phyloP scores from a whole-genome alignment of 2,329 filamentous ascomycete genomes.

The Fusarium sp. region DNA sequence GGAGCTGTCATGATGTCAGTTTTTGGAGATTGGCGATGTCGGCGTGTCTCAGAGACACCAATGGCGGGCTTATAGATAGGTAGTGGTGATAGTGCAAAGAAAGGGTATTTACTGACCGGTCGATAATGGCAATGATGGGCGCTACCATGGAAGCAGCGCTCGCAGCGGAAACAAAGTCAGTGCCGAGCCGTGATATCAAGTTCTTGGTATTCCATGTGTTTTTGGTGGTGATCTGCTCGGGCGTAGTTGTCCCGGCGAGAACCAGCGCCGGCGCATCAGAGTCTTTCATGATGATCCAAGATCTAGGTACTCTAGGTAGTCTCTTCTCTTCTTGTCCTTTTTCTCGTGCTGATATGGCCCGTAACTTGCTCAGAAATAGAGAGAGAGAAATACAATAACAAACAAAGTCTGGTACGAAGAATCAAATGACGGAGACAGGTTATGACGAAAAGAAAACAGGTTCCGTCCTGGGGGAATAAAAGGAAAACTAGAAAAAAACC shows the following conservation, averaged over 20 bases:
- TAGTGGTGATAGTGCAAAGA: background rate
- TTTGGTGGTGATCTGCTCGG: conserved; percentile 24
- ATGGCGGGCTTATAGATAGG: too few relatives aligned
- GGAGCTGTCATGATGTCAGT: conserved; percentile 58
- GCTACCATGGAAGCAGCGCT: conserved; percentile 80
- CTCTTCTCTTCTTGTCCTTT: too few relatives aligned
- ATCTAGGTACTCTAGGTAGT: background rate
- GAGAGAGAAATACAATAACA: background rate
- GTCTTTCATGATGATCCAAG: conserved; percentile 15
- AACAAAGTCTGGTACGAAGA: background rate
- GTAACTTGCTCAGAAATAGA: background rate
- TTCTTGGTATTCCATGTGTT: conserved; percentile 78
- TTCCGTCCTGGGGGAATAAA: background rate
- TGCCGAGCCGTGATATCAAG: conserved; percentile 70
- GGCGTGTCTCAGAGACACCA: background rate
- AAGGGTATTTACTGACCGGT: conserved; percentile 65
- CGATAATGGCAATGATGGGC: conserved; percentile 87
- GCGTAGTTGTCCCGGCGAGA: conserved; percentile 32
- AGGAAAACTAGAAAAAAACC: background rate
- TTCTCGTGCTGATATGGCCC: background rate
- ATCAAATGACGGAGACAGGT: background rate
- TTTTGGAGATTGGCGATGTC: conserved; percentile 7
- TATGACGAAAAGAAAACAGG: background rate
- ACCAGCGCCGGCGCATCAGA: conserved; percentile 29
- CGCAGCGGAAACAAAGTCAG: conserved; percentile 75